These are phyloP conservation scores for Leccinum subgranulosum DNA, from an alignment of 768 basidiomycete species.

Conservation along the genomic window DNA sequence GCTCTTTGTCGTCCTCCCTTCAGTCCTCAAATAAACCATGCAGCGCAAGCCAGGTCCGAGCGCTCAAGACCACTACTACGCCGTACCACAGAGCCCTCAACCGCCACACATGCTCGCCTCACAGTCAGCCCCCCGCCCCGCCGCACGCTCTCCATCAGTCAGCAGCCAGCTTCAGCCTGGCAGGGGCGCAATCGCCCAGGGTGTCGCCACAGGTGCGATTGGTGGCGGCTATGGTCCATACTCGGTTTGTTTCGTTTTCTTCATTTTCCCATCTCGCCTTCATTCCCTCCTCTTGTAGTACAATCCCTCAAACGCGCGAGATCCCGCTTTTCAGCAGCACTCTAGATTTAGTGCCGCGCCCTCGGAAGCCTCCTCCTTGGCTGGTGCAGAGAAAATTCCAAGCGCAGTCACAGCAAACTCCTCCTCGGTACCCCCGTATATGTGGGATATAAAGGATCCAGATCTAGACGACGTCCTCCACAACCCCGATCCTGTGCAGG, in stretches of 20 bases:
- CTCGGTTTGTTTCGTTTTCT: conserved; percentile 50
- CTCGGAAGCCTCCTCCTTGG: conserved; percentile 42
- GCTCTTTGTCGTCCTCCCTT: conserved; percentile 1
- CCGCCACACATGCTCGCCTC: conserved; percentile 32
- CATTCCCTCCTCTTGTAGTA: conserved; percentile 40
- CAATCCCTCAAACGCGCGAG: conserved; percentile 44
- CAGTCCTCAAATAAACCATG: conserved; percentile 24
- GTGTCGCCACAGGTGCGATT: conserved; percentile 77
- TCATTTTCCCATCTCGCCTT: not conserved
- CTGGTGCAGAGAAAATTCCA: conserved; percentile 36
- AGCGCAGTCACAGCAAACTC: conserved; percentile 39
- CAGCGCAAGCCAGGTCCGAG: conserved; percentile 43
- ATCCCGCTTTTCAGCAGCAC: conserved; percentile 41
- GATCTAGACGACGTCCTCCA: conserved; percentile 90
- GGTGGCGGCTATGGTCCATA: conserved; percentile 85
- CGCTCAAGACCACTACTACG: conserved; percentile 53
- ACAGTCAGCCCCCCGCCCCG: conserved; percentile 21
- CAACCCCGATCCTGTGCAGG: conserved; percentile 78
- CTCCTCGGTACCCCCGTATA: conserved; percentile 63
- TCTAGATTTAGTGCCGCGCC: conserved; percentile 58
- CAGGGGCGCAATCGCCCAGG: conserved; percentile 62
- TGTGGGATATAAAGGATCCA: conserved; percentile 78
- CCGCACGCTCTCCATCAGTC: conserved; percentile 28
- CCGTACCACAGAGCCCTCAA: conserved; percentile 63
- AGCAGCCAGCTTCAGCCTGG: conserved; percentile 33